phyloP scores from a whole-genome alignment of 2,329 filamentous ascomycete species.

The Colletotrichum tabaci region DNA sequence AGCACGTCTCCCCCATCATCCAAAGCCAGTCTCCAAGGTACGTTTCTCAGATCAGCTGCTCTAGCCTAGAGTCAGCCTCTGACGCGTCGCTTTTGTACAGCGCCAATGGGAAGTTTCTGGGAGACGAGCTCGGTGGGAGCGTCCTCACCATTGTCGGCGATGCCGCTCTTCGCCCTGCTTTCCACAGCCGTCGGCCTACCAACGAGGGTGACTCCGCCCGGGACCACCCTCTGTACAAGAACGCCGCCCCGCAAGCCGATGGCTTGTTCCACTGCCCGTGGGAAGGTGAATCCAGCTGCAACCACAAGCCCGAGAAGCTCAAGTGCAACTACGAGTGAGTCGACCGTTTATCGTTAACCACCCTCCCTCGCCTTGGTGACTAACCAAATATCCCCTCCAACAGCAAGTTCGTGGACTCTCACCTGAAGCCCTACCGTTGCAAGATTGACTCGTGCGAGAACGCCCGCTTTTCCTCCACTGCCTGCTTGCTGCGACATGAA shows the following conservation, averaged over 20 bases:
- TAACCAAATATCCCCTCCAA: constrained; percentile 45
- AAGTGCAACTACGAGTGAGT: constrained; percentile 99
- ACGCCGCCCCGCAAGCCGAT: constrained; percentile 74
- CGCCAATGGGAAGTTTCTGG: constrained; percentile 55
- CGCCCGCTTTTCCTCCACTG: constrained; percentile 93
- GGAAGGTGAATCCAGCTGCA: constrained; percentile 80
- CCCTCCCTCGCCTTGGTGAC: constrained; percentile 35
- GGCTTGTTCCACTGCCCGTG: constrained; percentile 96
- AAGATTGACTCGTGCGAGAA: constrained; percentile 87
- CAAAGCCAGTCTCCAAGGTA: constrained; percentile 69
- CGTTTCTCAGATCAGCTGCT: constrained; percentile 51
- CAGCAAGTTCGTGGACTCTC: constrained; percentile 97
- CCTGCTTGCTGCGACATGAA: constrained; percentile 94
- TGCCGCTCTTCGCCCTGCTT: constrained; percentile 59
- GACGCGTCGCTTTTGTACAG: constrained; percentile 51
- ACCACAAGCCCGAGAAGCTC: constrained; percentile 93
- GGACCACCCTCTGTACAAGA: constrained; percentile 81
- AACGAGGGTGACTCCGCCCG: constrained; percentile 71
- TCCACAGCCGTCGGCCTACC: constrained; percentile 62
- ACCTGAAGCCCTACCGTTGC: constrained; percentile 96
- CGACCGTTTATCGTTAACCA: constrained; percentile 4
- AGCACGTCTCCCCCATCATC: constrained; percentile 65
- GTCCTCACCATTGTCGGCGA: constrained; percentile 50
- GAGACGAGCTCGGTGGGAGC: constrained; percentile 41
- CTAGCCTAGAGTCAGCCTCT: constrained; percentile 47